These are phyloP conservation scores for Colletotrichum sp. DNA, from an alignment of 2,329 filamentous ascomycete species.

Conservation along the genomic window DNA sequence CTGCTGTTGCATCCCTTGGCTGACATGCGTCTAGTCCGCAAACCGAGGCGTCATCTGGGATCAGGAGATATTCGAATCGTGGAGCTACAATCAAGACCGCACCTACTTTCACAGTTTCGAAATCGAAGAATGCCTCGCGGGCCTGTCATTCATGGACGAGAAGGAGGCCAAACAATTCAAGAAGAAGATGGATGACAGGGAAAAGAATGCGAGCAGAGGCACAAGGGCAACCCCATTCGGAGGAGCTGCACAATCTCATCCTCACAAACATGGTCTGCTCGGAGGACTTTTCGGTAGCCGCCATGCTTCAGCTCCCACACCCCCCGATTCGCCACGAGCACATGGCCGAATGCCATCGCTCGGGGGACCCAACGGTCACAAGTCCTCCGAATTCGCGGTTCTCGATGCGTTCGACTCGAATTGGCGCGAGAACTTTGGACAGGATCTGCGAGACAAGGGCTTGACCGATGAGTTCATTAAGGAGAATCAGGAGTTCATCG, in stretches of 20 bases:
- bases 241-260: constrained; percentile 45
- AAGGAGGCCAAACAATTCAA: constrained; percentile 97
- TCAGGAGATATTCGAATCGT: constrained; percentile 96
- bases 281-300: constrained; percentile 66
- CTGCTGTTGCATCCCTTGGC: constrained; percentile 21
- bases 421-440: constrained; percentile 70
- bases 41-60: constrained; percentile 92
- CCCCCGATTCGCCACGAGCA: constrained; percentile 60
- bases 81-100: constrained; percentile 94
- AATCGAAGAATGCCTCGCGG: constrained; percentile 88
- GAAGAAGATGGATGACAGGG: constrained; percentile 95
- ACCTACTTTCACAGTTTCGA: constrained; percentile 99
- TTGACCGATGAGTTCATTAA: constrained; percentile 71
- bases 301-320: constrained; percentile 62
- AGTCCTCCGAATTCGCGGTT: constrained; percentile 62
- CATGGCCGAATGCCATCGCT: constrained; percentile 44
- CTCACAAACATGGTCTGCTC: constrained; percentile 54
- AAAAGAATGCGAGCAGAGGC: constrained; percentile 93
- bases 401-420: constrained; percentile 69
- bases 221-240: constrained; percentile 81
- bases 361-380: constrained; percentile 51
- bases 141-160: constrained; percentile 91
- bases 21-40: constrained; percentile 59
- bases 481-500: constrained; percentile 72
- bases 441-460: constrained; percentile 66